Evolutionary conservation across 2,329 filamentous ascomycete genomes (phyloP).

Genomic region (Calcarisporium arbuscula): DNA sequence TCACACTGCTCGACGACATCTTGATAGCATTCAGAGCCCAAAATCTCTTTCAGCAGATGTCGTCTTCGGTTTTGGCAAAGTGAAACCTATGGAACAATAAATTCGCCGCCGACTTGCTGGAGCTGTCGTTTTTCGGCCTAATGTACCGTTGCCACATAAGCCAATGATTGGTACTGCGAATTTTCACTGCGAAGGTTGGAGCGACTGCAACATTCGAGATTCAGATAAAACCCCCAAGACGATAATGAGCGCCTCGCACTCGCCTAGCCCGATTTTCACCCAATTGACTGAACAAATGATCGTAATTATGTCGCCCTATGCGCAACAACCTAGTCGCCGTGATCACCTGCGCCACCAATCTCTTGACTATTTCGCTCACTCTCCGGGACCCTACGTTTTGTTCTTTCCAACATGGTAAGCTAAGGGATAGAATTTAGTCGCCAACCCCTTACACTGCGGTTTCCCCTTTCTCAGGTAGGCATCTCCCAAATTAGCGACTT

Average conservation of each 20-base stretch:
- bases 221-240: slow-evolving; percentile 11
- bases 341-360: slow-evolving; percentile 18
- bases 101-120: slow-evolving; percentile 23
- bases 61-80: slow-evolving; percentile 25
- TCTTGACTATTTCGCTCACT: slow-evolving; percentile 1
- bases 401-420: no score
- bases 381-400: slow-evolving; percentile 2
- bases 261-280: slow-evolving; percentile 20
- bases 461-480: no score
- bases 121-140: slow-evolving; percentile 20
- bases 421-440: no score
- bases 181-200: slow-evolving; percentile 20
- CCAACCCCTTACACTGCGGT: no score
- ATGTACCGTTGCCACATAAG: slow-evolving; percentile 22
- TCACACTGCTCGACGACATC: slow-evolving; percentile 29
- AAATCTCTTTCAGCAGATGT: slow-evolving; percentile 25
- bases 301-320: slow-evolving; percentile 25
- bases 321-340: slow-evolving; percentile 22
- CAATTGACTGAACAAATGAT: slow-evolving; percentile 21
- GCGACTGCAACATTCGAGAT: slow-evolving; percentile 19
- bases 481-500: no score
- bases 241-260: slow-evolving; percentile 11
- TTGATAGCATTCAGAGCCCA: slow-evolving; percentile 31
- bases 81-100: slow-evolving; percentile 27
- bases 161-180: slow-evolving; percentile 18